Evolutionary conservation across 805 yeast species (phyloP).

Genomic region (Candida adriatica): DNA sequence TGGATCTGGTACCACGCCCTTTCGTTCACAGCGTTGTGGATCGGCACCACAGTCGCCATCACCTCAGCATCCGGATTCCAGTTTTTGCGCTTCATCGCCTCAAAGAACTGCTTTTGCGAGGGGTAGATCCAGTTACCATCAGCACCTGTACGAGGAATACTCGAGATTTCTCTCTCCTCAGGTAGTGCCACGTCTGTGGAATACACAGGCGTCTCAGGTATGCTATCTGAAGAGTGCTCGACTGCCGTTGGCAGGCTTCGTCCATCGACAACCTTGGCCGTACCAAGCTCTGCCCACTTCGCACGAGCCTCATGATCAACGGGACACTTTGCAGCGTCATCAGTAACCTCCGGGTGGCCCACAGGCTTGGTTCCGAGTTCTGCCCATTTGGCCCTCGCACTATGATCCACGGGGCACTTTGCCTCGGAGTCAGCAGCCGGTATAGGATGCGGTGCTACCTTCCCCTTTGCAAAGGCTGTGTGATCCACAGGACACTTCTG

Average conservation of each 20-base stretch:
- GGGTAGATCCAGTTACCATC: constrained; percentile 87
- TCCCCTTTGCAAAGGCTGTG: constrained; percentile 19
- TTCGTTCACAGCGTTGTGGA: constrained; percentile 91
- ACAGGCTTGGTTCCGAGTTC: constrained; percentile 23
- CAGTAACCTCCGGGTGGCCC: no score
- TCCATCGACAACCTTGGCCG: constrained; percentile 17
- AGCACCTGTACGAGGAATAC: constrained; percentile 75
- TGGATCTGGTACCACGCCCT: constrained; percentile 82
- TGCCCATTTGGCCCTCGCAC: constrained; percentile 52
- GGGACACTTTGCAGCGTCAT: constrained; percentile 49
- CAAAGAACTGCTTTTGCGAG: constrained; percentile 88
- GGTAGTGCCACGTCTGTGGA: constrained; percentile 42
- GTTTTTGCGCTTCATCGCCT: constrained; percentile 87
- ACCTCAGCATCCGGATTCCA: constrained; percentile 79
- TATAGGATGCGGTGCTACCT: no score
- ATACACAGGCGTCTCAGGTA: constrained; percentile 30
- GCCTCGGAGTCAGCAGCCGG: no score
- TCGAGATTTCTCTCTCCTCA: constrained; percentile 66
- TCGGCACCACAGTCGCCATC: constrained; percentile 88
- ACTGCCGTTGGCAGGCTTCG: constrained; percentile 13
- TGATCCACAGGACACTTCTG: constrained; percentile 50
- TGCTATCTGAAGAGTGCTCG: constrained; percentile 40
- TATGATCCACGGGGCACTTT: constrained; percentile 65
- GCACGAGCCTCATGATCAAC: constrained; percentile 56
- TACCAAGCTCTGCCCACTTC: constrained; percentile 42